Evolutionary conservation across 148 eudicot genomes (phyloP).

Genomic region (Beta vulgaris): DNA sequence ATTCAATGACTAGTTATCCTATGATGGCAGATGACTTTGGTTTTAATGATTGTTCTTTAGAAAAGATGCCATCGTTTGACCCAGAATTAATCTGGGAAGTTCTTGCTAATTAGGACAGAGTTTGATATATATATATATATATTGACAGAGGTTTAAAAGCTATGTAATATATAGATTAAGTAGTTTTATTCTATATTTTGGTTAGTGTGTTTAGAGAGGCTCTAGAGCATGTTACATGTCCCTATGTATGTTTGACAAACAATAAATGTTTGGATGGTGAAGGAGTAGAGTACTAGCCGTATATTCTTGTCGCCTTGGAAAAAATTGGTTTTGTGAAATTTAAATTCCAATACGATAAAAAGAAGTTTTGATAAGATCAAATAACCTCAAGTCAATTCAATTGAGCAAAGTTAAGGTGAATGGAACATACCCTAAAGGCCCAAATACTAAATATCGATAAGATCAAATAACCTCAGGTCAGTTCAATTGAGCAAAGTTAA

Average conservation of each 20-base stretch:
- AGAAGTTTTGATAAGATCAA: too few species aligned
- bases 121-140: background rate
- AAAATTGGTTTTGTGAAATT: too few species aligned
- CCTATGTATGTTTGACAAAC: conserved; percentile 17
- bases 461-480: too few species aligned
- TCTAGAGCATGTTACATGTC: conserved; percentile 9
- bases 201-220: background rate
- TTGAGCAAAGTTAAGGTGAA: too few species aligned
- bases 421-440: too few species aligned
- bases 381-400: too few species aligned
- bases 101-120: conserved; percentile 48
- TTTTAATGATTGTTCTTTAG: conserved; percentile 53
- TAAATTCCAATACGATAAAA: too few species aligned
- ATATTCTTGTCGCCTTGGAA: background rate
- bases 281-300: conserved; percentile 4
- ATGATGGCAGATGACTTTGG: conserved; percentile 32
- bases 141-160: background rate
- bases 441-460: too few species aligned
- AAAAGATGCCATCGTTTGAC: conserved; percentile 75
- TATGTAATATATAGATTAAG: conserved; percentile 3
- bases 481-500: too few species aligned
- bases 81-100: conserved; percentile 91
- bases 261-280: conserved; percentile 8
- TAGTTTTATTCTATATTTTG: background rate
- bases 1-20: conserved; percentile 32